phyloP scores from a whole-genome alignment of 2,329 filamentous ascomycete genomes.

The Samsoniella hepiali region DNA sequence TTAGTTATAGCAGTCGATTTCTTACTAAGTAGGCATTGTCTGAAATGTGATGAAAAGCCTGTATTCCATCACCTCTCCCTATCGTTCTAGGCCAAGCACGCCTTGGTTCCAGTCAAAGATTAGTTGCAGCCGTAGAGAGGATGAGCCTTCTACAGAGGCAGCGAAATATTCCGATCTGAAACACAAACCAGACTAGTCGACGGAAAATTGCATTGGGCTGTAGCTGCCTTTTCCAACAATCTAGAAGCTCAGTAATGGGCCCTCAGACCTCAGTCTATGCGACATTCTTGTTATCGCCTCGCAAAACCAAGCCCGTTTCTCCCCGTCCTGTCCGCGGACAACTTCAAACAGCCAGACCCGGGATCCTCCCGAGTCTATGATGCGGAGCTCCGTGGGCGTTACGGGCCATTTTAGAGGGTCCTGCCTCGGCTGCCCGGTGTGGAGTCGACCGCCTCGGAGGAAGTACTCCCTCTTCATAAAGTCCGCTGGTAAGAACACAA shows the following conservation, averaged over 20 bases:
- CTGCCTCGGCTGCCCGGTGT: constrained; percentile 2
- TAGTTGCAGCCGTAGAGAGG: too few species aligned
- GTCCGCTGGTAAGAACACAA: not conserved
- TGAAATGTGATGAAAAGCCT: too few species aligned
- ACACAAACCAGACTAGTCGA: too few species aligned
- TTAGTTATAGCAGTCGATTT: too few species aligned
- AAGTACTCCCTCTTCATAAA: not conserved
- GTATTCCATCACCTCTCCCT: too few species aligned
- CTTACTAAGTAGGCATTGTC: too few species aligned
- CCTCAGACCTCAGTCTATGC: not conserved
- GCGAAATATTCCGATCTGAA: too few species aligned
- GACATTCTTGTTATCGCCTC: not conserved
- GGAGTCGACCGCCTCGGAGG: not conserved
- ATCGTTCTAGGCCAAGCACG: too few species aligned
- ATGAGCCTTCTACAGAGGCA: too few species aligned
- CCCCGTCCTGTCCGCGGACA: not conserved
- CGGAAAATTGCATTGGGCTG: too few species aligned
- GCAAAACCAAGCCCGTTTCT: too few species aligned
- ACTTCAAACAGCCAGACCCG: not conserved
- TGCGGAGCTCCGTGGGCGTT: not conserved
- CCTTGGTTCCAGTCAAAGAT: too few species aligned
- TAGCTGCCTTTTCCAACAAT: not conserved
- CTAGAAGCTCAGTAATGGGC: not conserved
- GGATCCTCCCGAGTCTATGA: not conserved
- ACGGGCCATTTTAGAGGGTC: not conserved